Conservation (phyloP, 2,329 filamentous ascomycete species). For the Botrytis cinerea region DNA sequence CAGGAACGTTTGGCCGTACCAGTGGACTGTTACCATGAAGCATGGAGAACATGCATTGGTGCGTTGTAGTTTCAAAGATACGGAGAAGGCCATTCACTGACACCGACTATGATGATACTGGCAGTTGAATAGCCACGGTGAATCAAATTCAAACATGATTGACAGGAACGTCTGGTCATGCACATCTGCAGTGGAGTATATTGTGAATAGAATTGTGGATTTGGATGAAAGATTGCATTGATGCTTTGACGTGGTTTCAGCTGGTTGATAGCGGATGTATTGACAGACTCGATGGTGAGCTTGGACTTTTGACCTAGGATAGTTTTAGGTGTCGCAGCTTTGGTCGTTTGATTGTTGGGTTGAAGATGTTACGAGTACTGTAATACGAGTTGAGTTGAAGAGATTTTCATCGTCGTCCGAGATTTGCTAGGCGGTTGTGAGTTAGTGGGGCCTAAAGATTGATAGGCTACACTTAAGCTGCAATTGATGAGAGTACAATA, state of each 20-base stretch:
- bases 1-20: slow-evolving; percentile 7
- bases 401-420: background rate
- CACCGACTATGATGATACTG: background rate
- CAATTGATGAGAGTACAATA: background rate
- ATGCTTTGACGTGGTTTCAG: slow-evolving; percentile 12
- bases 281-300: background rate
- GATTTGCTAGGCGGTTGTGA: background rate
- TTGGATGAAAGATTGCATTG: slow-evolving; percentile 2
- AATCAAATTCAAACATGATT: background rate
- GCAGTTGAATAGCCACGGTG: background rate
- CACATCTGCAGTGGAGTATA: background rate
- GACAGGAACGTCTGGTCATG: background rate
- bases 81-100: background rate
- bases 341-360: background rate
- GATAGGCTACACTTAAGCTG: background rate
- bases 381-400: background rate
- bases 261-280: background rate
- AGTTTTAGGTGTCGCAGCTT: background rate
- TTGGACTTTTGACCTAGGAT: background rate
- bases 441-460: background rate
- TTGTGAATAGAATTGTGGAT: background rate
- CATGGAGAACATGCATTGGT: slow-evolving; percentile 4
- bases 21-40: background rate
- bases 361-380: background rate
- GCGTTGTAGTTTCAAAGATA: slow-evolving; percentile 1